Evolutionary conservation across 495 filamentous ascomycete genomes (phyloP), one percentile per base, ranked within the genome.

Genomic region (Trichocladium antarcticum): DNA sequence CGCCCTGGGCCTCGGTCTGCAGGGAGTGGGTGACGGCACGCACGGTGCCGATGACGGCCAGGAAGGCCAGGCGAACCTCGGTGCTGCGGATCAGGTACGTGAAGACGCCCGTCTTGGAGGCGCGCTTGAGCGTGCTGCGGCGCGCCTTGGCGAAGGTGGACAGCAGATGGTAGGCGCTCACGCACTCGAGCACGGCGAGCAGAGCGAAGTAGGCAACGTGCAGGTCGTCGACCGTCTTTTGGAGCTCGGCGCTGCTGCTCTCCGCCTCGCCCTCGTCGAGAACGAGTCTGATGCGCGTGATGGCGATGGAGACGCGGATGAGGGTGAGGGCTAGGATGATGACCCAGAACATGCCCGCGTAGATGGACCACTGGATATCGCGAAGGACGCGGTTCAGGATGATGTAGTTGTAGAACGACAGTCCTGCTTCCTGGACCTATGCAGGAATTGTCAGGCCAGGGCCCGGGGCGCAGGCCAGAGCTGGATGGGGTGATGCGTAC

Each of bases 401-500:
- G 10, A 60, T 44, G 37, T 68, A 68, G 49, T 64, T 67, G 54
- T 67, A 67, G 44, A 68, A 65, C 2, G 66, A 67, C 6, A 68
- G 34, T 3, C 66, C 66, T 1, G 57, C 64, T 57, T 68, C 66
- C 59, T 68, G 66, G 37, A 65, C 51, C 65, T 68, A 24, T 43
- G 19, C 4, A 20, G 6, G 37, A 0, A 21, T 11, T 2, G 17
- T 21, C 12, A 8, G 24, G 0, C n/a, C n/a, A n/a, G n/a, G 8
- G 24, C 8, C 24, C 24, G 24, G 24, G 24, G 8, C 24, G 24
- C 24, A 8, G 24, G 8, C 24, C 24, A 27, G 24, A 27, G 24
- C n/a, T n/a, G n/a, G n/a, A n/a, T n/a, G n/a, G n/a, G n/a, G 24
- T 11, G 16, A 1, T 29, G 37, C 55, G 29, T 51, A 68, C 65